Conservation (phyloP, 208 protist genomes). For the Leishmania aethiopica region DNA sequence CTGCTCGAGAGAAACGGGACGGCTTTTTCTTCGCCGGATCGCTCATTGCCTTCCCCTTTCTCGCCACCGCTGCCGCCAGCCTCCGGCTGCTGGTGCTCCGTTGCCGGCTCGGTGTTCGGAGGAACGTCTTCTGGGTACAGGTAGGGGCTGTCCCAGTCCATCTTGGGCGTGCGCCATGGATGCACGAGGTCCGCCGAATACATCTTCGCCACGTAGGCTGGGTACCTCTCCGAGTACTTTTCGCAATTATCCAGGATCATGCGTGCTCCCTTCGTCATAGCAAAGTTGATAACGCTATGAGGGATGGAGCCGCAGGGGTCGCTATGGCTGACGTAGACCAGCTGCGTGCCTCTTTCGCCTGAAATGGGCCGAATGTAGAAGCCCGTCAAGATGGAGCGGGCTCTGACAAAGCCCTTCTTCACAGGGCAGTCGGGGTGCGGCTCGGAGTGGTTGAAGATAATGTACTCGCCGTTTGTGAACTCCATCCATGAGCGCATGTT, state of each 20-base stretch:
- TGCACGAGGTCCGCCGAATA: conserved; percentile 58
- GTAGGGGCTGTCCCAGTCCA: conserved; percentile 76
- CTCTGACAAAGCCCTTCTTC: no score
- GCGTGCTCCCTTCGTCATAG: conserved; percentile 62
- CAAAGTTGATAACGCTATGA: conserved; percentile 79
- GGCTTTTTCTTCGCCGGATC: background rate
- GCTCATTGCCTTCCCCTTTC: background rate
- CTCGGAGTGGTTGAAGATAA: conserved; percentile 94
- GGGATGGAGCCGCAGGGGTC: conserved; percentile 87
- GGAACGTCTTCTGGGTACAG: conserved; percentile 64
- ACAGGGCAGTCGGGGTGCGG: conserved; percentile 76
- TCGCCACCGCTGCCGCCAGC: background rate
- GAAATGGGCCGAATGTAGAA: conserved; percentile 77
- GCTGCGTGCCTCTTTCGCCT: conserved; percentile 39
- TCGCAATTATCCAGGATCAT: conserved; percentile 72
- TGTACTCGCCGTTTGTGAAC: conserved; percentile 87
- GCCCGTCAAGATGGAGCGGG: conserved; percentile 81
- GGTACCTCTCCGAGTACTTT: conserved; percentile 69
- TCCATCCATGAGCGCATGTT: conserved; percentile 94
- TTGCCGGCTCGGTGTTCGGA: background rate
- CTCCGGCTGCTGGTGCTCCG: background rate
- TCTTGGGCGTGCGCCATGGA: conserved; percentile 78
- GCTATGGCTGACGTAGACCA: conserved; percentile 87
- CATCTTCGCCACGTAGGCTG: conserved; percentile 48
- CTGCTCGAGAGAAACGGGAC: conserved; percentile 8